phyloP scores from a whole-genome alignment of 1,284 basidiomycete genomes.

The Ustilago nuda region DNA sequence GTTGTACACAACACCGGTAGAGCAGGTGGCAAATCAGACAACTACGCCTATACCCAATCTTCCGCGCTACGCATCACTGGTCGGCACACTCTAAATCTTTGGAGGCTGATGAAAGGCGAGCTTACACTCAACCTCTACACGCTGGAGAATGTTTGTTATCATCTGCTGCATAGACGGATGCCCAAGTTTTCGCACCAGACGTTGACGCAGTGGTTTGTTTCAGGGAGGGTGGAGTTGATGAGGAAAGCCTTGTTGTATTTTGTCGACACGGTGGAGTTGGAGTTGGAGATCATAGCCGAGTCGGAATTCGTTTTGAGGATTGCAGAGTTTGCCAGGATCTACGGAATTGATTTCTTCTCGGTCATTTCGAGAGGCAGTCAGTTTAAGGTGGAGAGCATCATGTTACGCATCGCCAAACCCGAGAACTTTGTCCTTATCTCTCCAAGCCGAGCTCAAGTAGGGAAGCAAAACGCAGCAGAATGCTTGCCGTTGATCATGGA shows the following conservation, averaged over 20 bases:
- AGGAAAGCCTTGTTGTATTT: conserved; percentile 54
- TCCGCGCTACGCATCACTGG: conserved; percentile 87
- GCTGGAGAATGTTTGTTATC: conserved; percentile 85
- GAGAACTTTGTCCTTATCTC: conserved; percentile 75
- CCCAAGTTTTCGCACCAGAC: conserved; percentile 80
- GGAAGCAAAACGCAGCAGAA: conserved; percentile 93
- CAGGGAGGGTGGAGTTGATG: conserved; percentile 29
- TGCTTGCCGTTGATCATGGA: conserved; percentile 94
- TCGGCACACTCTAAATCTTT: conserved; percentile 89
- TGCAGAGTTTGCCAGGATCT: conserved; percentile 90
- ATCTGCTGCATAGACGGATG: conserved; percentile 69
- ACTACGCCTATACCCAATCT: conserved; percentile 78
- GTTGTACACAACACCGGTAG: conserved; percentile 55
- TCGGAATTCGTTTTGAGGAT: conserved; percentile 66
- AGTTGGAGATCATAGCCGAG: conserved; percentile 59
- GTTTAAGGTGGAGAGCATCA: conserved; percentile 98
- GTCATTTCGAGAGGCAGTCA: conserved; percentile 94
- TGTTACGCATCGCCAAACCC: conserved; percentile 97
- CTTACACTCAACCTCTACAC: conserved; percentile 83
- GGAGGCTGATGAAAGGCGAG: conserved; percentile 91
- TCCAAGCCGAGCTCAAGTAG: conserved; percentile 63
- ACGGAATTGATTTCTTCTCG: conserved; percentile 96
- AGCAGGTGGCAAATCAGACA: conserved; percentile 58
- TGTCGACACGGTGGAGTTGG: conserved; percentile 51
- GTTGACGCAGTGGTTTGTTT: conserved; percentile 79